These are phyloP conservation scores for Gillenia trifoliata DNA, from an alignment of 306 rosid genomes.

Conservation along the genomic window DNA sequence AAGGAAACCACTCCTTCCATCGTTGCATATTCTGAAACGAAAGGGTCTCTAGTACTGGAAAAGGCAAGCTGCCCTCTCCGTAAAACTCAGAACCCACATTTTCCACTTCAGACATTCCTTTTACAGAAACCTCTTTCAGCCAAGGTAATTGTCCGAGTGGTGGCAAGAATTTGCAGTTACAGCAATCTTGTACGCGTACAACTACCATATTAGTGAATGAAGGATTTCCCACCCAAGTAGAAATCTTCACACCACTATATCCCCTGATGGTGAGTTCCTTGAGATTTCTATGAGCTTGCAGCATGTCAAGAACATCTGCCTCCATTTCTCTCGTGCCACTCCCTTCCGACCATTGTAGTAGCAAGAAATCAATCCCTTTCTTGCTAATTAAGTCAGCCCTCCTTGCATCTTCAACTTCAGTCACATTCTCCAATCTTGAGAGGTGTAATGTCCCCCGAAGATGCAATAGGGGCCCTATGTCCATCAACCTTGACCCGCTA, in stretches of 20 bases:
- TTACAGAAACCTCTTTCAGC: neutral
- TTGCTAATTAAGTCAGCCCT: neutral
- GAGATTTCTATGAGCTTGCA: neutral
- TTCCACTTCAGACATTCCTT: neutral
- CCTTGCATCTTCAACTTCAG: neutral
- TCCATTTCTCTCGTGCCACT: neutral
- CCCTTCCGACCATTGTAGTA: neutral
- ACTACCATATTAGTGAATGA: neutral
- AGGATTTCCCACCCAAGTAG: neutral
- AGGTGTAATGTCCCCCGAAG: neutral
- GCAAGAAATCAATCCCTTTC: neutral
- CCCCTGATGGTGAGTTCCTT: constrained; percentile 1
- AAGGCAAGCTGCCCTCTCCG: neutral
- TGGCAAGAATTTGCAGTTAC: neutral
- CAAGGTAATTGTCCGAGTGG: neutral
- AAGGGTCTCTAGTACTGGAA: neutral
- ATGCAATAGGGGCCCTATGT: neutral
- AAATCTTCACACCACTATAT: neutral
- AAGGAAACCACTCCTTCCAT: neutral
- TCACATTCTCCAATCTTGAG: too few relatives aligned
- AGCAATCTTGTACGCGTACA: neutral
- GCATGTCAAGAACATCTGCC: neutral
- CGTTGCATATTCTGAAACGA: neutral
- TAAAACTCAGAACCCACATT: neutral
- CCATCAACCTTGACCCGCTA: neutral